These are phyloP conservation scores for Nematodospora anomalae DNA, from an alignment of 1,139 yeast species.

Conservation along the genomic window DNA sequence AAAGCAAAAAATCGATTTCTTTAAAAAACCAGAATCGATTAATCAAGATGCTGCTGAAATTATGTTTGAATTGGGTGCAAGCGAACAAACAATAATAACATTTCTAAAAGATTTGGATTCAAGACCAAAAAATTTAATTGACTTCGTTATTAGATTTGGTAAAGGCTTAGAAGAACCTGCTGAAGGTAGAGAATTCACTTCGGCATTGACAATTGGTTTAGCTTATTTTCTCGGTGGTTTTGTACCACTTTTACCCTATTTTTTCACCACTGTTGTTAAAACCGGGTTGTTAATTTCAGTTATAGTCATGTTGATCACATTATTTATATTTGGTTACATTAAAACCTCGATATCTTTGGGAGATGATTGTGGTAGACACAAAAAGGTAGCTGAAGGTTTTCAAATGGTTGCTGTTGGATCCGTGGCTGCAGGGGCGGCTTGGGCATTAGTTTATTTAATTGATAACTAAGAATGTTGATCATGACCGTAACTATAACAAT, in stretches of 20 bases:
- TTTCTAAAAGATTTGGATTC: slow-evolving; percentile 70
- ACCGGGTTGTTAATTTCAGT: slow-evolving; percentile 77
- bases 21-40: slow-evolving; percentile 58
- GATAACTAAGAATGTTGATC: too few relatives aligned
- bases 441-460: slow-evolving; percentile 82
- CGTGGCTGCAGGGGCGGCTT: slow-evolving; percentile 94
- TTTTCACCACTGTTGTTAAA: slow-evolving; percentile 70
- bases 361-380: slow-evolving; percentile 59
- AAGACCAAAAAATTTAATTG: slow-evolving; percentile 66
- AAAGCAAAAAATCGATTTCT: slow-evolving; percentile 67
- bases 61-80: slow-evolving; percentile 66
- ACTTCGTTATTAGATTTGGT: slow-evolving; percentile 71
- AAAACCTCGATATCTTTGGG: slow-evolving; percentile 87
- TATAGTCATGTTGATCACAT: slow-evolving; percentile 77
- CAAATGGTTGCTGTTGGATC: slow-evolving; percentile 95
- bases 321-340: slow-evolving; percentile 82
- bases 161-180: slow-evolving; percentile 81
- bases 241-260: slow-evolving; percentile 77
- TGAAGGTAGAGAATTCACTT: slow-evolving; percentile 71
- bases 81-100: slow-evolving; percentile 62
- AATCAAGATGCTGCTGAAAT: slow-evolving; percentile 75
- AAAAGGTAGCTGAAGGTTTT: slow-evolving; percentile 73
- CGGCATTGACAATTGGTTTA: slow-evolving; percentile 74
- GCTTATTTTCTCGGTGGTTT: slow-evolving; percentile 80
- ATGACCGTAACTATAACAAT: too few relatives aligned